A percentile compares a stretch with the other conserved stretches of the same genome.
These are phyloP conservation scores for Lipomyces chichibuensis DNA, from an alignment of 805 yeast genomes.

Conservation along the genomic window DNA sequence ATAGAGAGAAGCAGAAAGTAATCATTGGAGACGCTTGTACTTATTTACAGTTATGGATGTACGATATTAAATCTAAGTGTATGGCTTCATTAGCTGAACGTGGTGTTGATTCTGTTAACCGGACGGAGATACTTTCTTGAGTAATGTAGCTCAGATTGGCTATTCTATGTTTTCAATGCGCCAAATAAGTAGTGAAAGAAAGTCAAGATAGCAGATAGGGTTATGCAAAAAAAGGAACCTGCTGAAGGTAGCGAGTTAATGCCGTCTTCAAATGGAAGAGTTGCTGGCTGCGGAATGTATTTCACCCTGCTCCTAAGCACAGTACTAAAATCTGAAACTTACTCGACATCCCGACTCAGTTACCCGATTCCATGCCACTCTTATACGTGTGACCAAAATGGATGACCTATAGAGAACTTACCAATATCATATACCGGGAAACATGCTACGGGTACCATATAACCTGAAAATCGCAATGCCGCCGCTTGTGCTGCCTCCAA, in stretches of 20 bases:
- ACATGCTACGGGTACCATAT: conserved; percentile 34
- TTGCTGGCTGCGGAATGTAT: too few relatives aligned
- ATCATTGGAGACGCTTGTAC: not conserved
- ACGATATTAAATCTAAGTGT: not conserved
- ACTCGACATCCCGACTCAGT: not conserved
- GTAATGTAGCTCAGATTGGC: not conserved
- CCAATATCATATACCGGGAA: not conserved
- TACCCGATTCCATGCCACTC: too few relatives aligned
- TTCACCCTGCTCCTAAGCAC: too few relatives aligned
- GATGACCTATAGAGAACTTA: not conserved
- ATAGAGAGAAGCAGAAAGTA: not conserved
- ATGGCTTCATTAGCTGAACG: not conserved
- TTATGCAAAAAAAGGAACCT: too few relatives aligned
- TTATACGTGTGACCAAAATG: not conserved
- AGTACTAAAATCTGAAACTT: too few relatives aligned
- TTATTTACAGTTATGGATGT: not conserved
- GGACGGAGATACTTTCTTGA: not conserved
- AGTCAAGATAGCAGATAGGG: not conserved
- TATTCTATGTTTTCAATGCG: not conserved
- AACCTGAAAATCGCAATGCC: conserved; percentile 21
- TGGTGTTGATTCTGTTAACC: not conserved
- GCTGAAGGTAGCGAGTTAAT: too few relatives aligned
- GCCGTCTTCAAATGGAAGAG: too few relatives aligned
- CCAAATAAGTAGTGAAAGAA: not conserved
- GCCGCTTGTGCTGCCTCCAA: conserved; percentile 24